Evolutionary conservation across 257 asterid genomes (phyloP).

Genomic region (Solanum peruvianum): DNA sequence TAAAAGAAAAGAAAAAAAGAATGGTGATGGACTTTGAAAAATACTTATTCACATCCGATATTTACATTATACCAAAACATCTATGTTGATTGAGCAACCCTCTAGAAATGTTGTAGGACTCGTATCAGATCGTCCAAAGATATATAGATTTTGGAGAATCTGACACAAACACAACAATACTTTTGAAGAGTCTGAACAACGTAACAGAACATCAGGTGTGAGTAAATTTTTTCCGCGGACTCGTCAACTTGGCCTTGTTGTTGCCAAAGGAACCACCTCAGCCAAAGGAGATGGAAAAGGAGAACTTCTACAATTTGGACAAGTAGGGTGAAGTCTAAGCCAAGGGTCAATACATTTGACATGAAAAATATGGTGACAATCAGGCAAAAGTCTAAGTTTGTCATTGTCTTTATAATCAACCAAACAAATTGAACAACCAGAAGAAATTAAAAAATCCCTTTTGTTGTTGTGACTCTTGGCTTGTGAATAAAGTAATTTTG

Average conservation of each 20-base stretch:
- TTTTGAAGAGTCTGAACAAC: background rate
- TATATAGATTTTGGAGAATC: background rate
- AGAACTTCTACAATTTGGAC: conserved; percentile 56
- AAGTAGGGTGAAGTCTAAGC: conserved; percentile 36
- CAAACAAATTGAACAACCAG: conserved; percentile 52
- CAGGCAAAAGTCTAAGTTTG: conserved; percentile 34
- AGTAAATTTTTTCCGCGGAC: background rate
- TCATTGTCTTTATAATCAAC: conserved; percentile 50
- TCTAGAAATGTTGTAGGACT: background rate
- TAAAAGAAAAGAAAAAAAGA: background rate
- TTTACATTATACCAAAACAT: background rate
- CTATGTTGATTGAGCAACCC: background rate
- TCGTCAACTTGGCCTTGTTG: background rate
- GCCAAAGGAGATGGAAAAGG: conserved; percentile 13
- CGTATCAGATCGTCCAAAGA: no score
- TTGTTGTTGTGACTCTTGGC: conserved; percentile 5
- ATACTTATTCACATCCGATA: background rate
- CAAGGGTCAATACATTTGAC: conserved; percentile 50
- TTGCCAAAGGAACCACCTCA: background rate
- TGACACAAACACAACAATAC: background rate
- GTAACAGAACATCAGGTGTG: background rate
- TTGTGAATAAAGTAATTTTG: conserved; percentile 24
- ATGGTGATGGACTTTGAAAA: background rate
- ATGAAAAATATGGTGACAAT: conserved; percentile 55
- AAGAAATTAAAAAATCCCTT: background rate